Evolutionary conservation across 208 protist species (phyloP), one percentile per base, ranked within the genome.

Genomic region (Acanthamoeba lugdunensis): DNA sequence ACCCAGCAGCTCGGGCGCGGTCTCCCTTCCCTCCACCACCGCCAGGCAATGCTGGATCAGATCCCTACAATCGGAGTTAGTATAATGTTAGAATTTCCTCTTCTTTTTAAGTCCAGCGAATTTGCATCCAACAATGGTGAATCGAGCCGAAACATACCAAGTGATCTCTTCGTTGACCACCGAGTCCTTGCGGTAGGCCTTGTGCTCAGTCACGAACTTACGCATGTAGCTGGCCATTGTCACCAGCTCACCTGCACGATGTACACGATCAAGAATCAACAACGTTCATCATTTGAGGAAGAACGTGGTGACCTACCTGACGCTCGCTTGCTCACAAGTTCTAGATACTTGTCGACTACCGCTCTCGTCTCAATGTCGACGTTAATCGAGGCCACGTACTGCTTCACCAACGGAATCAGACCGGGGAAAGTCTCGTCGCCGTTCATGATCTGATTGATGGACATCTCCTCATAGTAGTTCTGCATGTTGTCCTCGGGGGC

Each of bases 381-480:
- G 48, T 96, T 94, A 48, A 98, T 96, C 1, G 97, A 96, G 25
- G 97, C 93, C 21, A 99, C 67, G 95, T 98, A 99, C 56, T 96
- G 95, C 41, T 95, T 89, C 3, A 99, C 97, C 61, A 99, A 94
- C 21, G 98, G 97, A 67, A 99, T 97, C 41, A 99, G 95, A 11
- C 98, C 98, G 52, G 97, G 97, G 96, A 98, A 99, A 77, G 94
- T 94, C 33, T 95, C 96, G 73, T 93, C 95, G 21, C 98, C 98
- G 96, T 99, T 99, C 91, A 99, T 98, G 45, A 99, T 98, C 84
- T 99, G 98, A 94, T 99, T 95, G 30, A 99, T 95, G 13, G 96
- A 98, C 94, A 99, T 97, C 92, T 98, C 94, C 73, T 96, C 95
- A 88, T 95, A 95, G 63, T 94, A 94, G 89, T 96, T 84, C 37